These are phyloP conservation scores for Phytophthora fragariaefolia DNA, from an alignment of 352 stramenopile genomes.

Conservation along the genomic window DNA sequence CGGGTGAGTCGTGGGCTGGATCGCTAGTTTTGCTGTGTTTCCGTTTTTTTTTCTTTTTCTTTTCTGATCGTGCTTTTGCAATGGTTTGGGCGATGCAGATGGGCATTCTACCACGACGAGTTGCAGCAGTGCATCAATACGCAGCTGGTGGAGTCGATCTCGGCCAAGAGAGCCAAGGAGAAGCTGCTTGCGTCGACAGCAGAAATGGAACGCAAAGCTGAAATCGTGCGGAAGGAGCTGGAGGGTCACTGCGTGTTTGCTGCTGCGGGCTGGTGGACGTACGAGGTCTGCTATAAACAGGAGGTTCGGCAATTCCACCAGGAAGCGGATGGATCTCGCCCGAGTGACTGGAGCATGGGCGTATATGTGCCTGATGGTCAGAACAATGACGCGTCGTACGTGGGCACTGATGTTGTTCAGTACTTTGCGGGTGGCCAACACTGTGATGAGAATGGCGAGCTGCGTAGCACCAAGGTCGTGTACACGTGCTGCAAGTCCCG, in stretches of 20 bases:
- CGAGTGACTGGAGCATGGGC: slow-evolving; percentile 88
- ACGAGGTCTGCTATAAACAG: slow-evolving; percentile 82
- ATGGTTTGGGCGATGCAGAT: slow-evolving; percentile 41
- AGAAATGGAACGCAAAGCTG: slow-evolving; percentile 43
- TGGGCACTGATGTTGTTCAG: slow-evolving; percentile 63
- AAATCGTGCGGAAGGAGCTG: slow-evolving; percentile 60
- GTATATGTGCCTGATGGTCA: slow-evolving; percentile 51
- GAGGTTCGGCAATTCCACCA: slow-evolving; percentile 87
- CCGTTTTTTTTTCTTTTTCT: not conserved
- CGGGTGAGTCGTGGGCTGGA: slow-evolving; percentile 43
- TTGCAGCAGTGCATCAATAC: slow-evolving; percentile 74
- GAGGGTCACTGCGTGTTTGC: slow-evolving; percentile 67
- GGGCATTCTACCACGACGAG: slow-evolving; percentile 86
- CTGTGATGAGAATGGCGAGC: slow-evolving; percentile 85
- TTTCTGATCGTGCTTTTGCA: slow-evolving; percentile 5
- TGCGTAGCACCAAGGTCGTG: slow-evolving; percentile 74
- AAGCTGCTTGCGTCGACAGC: slow-evolving; percentile 41
- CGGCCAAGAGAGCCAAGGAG: slow-evolving; percentile 46
- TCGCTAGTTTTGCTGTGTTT: not conserved
- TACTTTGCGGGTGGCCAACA: slow-evolving; percentile 79
- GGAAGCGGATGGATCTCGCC: slow-evolving; percentile 69
- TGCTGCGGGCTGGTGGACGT: slow-evolving; percentile 83
- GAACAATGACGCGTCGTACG: slow-evolving; percentile 27
- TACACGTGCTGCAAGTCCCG: slow-evolving; percentile 82
- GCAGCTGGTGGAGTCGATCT: slow-evolving; percentile 59